Evolutionary conservation across 305 asterid genomes (phyloP).

Genomic region (Fraxinus latifolia): DNA sequence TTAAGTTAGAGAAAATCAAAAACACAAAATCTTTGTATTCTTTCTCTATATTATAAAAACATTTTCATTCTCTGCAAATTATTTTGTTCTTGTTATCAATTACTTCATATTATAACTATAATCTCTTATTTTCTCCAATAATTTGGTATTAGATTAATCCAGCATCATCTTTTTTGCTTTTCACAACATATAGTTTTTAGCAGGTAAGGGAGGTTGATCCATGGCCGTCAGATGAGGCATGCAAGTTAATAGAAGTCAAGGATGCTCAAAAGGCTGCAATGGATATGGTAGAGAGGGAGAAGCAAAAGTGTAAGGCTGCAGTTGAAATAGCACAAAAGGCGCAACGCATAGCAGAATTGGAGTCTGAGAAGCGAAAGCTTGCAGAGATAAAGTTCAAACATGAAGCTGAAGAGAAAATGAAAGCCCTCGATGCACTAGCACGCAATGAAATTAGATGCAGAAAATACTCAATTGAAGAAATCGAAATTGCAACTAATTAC

Average conservation of each 20-base stretch:
- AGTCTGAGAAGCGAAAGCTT: slow-evolving; percentile 26
- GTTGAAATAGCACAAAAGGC: slow-evolving; percentile 64
- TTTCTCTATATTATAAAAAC: too few species aligned
- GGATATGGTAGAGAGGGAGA: slow-evolving; percentile 59
- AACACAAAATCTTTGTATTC: too few species aligned
- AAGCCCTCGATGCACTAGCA: slow-evolving; percentile 28
- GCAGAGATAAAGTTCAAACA: slow-evolving; percentile 29
- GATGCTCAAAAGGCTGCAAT: slow-evolving; percentile 46
- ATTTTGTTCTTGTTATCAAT: too few species aligned
- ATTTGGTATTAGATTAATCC: too few species aligned
- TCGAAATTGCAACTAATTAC: slow-evolving; percentile 36
- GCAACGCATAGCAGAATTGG: slow-evolving; percentile 41
- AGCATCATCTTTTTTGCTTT: too few species aligned
- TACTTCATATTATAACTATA: too few species aligned
- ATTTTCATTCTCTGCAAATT: too few species aligned
- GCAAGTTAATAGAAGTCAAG: slow-evolving; percentile 39
- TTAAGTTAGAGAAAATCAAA: too few species aligned
- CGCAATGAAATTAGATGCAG: slow-evolving; percentile 24
- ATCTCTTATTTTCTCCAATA: too few species aligned
- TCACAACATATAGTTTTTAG: neutral
- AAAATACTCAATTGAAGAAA: slow-evolving; percentile 37
- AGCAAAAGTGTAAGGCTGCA: slow-evolving; percentile 60
- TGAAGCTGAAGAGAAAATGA: slow-evolving; percentile 34
- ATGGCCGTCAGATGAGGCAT: slow-evolving; percentile 38
- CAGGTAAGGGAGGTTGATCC: slow-evolving; percentile 46